These are phyloP conservation scores for Periconia sp. DNA, from an alignment of 2,329 filamentous ascomycete genomes.

Conservation along the genomic window DNA sequence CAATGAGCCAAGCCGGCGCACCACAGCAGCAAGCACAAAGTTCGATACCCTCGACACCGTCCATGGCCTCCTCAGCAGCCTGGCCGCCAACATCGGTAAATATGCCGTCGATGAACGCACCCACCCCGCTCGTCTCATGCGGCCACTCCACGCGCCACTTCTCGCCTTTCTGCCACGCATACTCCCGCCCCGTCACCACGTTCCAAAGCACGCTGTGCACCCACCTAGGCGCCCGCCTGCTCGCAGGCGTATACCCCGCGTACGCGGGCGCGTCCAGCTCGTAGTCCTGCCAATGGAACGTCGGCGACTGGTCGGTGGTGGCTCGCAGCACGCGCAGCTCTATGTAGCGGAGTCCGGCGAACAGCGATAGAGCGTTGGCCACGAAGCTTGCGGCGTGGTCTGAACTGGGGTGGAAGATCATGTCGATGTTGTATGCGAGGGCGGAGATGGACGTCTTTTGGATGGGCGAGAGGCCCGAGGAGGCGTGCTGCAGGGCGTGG, in stretches of 20 bases:
- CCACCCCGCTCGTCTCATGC: neutral
- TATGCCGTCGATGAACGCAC: neutral
- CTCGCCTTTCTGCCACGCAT: constrained; percentile 12
- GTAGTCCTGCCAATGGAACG: too few species aligned
- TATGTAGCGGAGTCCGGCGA: constrained; percentile 1
- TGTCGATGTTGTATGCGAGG: constrained; percentile 3
- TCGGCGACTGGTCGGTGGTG: neutral
- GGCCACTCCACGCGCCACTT: constrained; percentile 14
- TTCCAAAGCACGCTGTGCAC: too few species aligned
- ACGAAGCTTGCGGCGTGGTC: neutral
- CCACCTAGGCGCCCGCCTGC: constrained; percentile 7
- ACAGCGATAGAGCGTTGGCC: constrained; percentile 5
- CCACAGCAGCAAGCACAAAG: constrained; percentile 7
- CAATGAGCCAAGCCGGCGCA: neutral
- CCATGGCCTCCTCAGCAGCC: neutral
- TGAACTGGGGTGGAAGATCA: neutral
- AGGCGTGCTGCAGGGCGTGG: constrained; percentile 6
- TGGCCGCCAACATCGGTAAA: neutral
- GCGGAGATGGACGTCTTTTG: constrained; percentile 8
- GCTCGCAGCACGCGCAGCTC: constrained; percentile 1
- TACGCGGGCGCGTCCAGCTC: too few species aligned
- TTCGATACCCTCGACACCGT: neutral
- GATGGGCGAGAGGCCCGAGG: neutral
- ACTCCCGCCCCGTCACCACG: neutral
- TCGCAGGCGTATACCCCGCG: too few species aligned